Percentiles rank a stretch among this genome's conserved stretches.
phyloP scores from a whole-genome alignment of 805 yeast genomes.

The Ogataea naganishii region DNA sequence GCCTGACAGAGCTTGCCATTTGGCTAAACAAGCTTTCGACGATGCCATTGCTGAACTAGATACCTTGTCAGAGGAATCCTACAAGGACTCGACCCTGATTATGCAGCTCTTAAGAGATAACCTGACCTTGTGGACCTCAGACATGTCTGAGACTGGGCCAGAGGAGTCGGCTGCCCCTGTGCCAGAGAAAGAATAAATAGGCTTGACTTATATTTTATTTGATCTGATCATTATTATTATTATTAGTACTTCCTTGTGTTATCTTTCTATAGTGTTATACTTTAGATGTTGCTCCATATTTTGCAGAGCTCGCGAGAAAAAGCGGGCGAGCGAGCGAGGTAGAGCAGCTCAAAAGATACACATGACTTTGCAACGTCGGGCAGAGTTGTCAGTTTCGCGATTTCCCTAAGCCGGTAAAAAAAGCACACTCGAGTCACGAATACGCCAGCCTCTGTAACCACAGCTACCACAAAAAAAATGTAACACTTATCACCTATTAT shows the following conservation, averaged over 20 bases:
- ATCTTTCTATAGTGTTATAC: too few species aligned
- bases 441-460: too few species aligned
- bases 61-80: constrained; percentile 94
- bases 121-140: constrained; percentile 96
- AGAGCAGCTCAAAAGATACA: too few species aligned
- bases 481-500: too few species aligned
- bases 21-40: constrained; percentile 98
- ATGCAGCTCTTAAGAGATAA: constrained; percentile 99
- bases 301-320: too few species aligned
- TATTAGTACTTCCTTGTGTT: neutral
- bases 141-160: constrained; percentile 76
- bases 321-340: too few species aligned
- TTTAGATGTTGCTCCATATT: constrained; percentile 3
- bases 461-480: too few species aligned
- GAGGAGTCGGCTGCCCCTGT: constrained; percentile 36
- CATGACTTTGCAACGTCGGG: too few species aligned
- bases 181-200: constrained; percentile 25
- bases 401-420: too few species aligned
- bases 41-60: constrained; percentile 99
- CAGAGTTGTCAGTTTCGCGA: too few species aligned
- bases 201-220: too few species aligned
- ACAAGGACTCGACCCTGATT: constrained; percentile 96
- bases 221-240: constrained; percentile 1
- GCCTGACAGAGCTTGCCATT: constrained; percentile 97
- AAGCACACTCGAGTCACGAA: too few species aligned